Conservation (phyloP, 2,329 filamentous ascomycete species). For the Fusarium chaquense region DNA sequence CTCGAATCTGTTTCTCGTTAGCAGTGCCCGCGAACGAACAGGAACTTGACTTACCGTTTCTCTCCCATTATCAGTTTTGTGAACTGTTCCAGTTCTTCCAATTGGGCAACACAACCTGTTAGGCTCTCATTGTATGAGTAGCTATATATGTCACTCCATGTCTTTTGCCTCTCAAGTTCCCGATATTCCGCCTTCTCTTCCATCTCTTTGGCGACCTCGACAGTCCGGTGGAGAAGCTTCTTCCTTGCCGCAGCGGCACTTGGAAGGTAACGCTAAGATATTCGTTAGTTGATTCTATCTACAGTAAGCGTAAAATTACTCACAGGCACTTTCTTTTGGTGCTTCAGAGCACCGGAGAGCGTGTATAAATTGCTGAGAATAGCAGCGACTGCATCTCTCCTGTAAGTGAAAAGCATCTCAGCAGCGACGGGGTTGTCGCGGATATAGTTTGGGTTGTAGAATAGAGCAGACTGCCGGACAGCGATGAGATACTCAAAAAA, state of each 20-base stretch:
- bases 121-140: constrained; percentile 66
- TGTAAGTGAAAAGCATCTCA: constrained; percentile 61
- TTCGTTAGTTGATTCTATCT: constrained; percentile 3
- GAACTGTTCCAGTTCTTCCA: constrained; percentile 66
- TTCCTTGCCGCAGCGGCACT: constrained; percentile 66
- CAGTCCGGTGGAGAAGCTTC: constrained; percentile 63
- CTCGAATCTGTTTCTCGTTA: constrained; percentile 51
- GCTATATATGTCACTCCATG: constrained; percentile 69
- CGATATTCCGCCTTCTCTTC: constrained; percentile 33
- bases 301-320: constrained; percentile 24
- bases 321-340: constrained; percentile 63
- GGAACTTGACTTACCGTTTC: constrained; percentile 54
- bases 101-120: constrained; percentile 65
- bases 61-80: constrained; percentile 70
- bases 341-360: constrained; percentile 66
- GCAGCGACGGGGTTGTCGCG: constrained; percentile 63
- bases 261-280: constrained; percentile 63
- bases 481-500: constrained; percentile 71
- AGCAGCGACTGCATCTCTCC: constrained; percentile 68
- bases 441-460: constrained; percentile 67
- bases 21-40: not conserved
- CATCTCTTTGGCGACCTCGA: constrained; percentile 58
- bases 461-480: constrained; percentile 68
- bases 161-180: constrained; percentile 54
- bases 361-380: constrained; percentile 70